Percentiles rank a stretch among this genome's conserved stretches.
Evolutionary conservation across 495 filamentous ascomycete species (phyloP).

Genomic region (Podospora tetraspora): DNA sequence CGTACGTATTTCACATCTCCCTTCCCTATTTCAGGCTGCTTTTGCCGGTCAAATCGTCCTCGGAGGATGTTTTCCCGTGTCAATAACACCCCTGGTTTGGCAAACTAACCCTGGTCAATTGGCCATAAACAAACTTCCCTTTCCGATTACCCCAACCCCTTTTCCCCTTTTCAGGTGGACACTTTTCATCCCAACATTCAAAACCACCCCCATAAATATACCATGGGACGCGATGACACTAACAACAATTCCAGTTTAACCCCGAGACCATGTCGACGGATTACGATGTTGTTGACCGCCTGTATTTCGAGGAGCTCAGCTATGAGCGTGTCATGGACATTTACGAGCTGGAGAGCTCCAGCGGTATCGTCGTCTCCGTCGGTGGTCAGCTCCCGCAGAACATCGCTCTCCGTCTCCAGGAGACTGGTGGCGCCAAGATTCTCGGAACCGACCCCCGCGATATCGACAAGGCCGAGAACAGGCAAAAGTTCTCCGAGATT

Average conservation of each 20-base stretch:
- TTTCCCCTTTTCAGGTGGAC: neutral
- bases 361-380: conserved; percentile 89
- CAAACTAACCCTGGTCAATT: neutral
- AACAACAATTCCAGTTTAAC: conserved; percentile 50
- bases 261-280: conserved; percentile 88
- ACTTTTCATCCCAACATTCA: neutral
- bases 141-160: conserved; percentile 18
- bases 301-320: conserved; percentile 96
- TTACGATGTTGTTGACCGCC: conserved; percentile 87
- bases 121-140: neutral
- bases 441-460: conserved; percentile 88
- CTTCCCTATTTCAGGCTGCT: neutral
- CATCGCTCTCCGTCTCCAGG: conserved; percentile 91
- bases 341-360: conserved; percentile 84
- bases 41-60: neutral
- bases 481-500: conserved; percentile 98
- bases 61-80: neutral
- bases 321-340: conserved; percentile 99
- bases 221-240: conserved; percentile 7
- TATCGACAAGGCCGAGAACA: conserved; percentile 94
- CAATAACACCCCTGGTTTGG: neutral
- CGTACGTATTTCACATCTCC: conserved; percentile 26
- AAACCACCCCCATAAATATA: neutral
- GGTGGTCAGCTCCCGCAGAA: conserved; percentile 96
- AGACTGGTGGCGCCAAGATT: conserved; percentile 79